Evolutionary conservation across 306 rosid genomes (phyloP).

Genomic region (Acmispon strigosus): DNA sequence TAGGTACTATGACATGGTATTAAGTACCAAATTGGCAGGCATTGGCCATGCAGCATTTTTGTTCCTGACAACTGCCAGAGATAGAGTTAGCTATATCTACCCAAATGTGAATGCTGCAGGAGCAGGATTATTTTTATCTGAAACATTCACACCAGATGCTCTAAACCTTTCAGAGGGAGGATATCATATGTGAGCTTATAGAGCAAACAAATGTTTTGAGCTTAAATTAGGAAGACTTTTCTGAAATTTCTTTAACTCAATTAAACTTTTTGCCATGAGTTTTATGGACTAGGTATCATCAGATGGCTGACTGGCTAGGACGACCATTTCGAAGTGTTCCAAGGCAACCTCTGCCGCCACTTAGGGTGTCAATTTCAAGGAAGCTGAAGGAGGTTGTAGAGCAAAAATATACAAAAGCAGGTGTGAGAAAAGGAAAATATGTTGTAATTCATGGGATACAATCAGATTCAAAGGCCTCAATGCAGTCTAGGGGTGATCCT

Average conservation of each 20-base stretch:
- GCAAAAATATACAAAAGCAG: slow-evolving; percentile 56
- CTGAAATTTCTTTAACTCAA: not conserved
- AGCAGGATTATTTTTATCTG: slow-evolving; percentile 71
- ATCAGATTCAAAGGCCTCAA: slow-evolving; percentile 91
- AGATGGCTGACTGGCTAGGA: slow-evolving; percentile 91
- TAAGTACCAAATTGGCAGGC: slow-evolving; percentile 86
- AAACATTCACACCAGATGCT: slow-evolving; percentile 58
- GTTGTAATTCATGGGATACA: slow-evolving; percentile 78
- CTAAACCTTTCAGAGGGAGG: slow-evolving; percentile 85
- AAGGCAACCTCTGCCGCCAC: slow-evolving; percentile 48
- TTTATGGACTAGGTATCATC: slow-evolving; percentile 61
- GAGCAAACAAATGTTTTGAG: not conserved
- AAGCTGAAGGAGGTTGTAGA: slow-evolving; percentile 74
- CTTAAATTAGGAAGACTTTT: not conserved
- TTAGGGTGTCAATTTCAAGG: slow-evolving; percentile 62
- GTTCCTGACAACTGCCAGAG: slow-evolving; percentile 85
- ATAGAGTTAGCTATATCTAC: slow-evolving; percentile 75
- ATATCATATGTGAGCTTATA: slow-evolving; percentile 63
- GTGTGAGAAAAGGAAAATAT: slow-evolving; percentile 60
- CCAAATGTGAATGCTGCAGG: slow-evolving; percentile 95
- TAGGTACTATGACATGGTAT: slow-evolving; percentile 92
- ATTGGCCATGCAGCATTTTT: slow-evolving; percentile 77
- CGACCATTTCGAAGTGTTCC: slow-evolving; percentile 65
- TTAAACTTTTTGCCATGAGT: slow-evolving; percentile 16
- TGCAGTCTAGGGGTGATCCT: slow-evolving; percentile 82